A percentile compares a stretch with the other conserved stretches of the same genome.
Conservation (phyloP, 176 grass and related monocot genomes). For the Poa annua region DNA sequence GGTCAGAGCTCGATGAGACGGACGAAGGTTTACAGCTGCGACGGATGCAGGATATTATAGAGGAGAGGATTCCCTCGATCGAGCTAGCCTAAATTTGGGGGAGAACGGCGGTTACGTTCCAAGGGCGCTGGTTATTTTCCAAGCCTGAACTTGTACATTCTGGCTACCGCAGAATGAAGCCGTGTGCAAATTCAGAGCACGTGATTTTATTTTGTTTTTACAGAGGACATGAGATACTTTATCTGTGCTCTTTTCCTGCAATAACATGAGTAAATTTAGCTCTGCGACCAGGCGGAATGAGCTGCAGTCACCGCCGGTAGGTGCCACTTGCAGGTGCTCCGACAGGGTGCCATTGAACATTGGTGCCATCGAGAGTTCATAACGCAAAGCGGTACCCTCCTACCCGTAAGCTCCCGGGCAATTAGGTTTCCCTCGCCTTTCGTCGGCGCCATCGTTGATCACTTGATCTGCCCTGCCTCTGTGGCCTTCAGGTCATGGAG, state of each 20-base stretch:
- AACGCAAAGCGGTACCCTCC: no score
- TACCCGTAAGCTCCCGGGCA: no score
- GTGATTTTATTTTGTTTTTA: no score
- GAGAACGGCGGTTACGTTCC: neutral
- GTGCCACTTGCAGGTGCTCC: neutral
- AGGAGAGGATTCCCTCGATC: neutral
- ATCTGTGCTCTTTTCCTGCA: no score
- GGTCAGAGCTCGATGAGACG: neutral
- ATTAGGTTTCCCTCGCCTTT: no score
- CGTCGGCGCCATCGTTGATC: no score
- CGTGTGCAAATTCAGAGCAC: neutral
- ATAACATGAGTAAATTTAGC: neutral
- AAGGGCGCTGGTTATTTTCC: conserved; percentile 5
- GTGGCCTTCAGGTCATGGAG: no score
- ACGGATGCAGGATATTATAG: neutral
- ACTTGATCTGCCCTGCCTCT: no score
- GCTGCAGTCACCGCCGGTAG: neutral
- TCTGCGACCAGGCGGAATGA: neutral
- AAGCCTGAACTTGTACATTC: no score
- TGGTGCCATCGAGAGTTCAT: no score
- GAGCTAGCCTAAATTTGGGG: neutral
- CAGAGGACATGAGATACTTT: neutral
- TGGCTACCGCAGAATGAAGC: neutral
- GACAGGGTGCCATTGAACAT: no score
- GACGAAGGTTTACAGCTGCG: neutral